These are phyloP conservation scores for Fusarium tupiense DNA, from an alignment of 2,329 filamentous ascomycete species.

Conservation along the genomic window DNA sequence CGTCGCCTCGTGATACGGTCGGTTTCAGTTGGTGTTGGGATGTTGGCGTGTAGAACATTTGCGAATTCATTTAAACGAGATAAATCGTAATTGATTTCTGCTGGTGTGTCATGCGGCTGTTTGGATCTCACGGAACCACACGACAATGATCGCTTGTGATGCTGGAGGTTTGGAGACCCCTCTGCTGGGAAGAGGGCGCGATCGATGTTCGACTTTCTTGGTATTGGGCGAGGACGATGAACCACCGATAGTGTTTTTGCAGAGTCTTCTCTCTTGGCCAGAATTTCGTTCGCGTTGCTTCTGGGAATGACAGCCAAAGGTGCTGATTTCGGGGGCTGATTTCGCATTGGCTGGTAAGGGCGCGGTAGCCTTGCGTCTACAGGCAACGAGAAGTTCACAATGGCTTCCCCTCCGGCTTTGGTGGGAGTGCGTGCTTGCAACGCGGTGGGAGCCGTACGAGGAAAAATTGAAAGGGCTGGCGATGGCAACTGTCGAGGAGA, in stretches of 20 bases:
- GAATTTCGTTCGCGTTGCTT: conserved; percentile 25
- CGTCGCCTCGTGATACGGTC: conserved; percentile 38
- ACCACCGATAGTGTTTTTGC: conserved; percentile 50
- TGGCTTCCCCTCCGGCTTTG: conserved; percentile 11
- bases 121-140: conserved; percentile 56
- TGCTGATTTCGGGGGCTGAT: conserved; percentile 17
- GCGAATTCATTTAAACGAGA: conserved; percentile 57
- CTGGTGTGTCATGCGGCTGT: conserved; percentile 63
- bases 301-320: conserved; percentile 34
- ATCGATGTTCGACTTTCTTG: conserved; percentile 58
- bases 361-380: conserved; percentile 33
- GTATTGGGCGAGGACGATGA: conserved; percentile 66
- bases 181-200: conserved; percentile 60
- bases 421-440: conserved; percentile 6
- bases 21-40: conserved; percentile 1
- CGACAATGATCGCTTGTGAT: conserved; percentile 62
- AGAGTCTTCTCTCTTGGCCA: conserved; percentile 7
- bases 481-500: conserved; percentile 56
- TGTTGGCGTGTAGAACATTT: conserved; percentile 13
- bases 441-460: background rate
- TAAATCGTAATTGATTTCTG: conserved; percentile 51
- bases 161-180: conserved; percentile 47
- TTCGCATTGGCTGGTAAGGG: conserved; percentile 42
- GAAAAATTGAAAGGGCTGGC: conserved; percentile 23
- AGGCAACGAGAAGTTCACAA: conserved; percentile 38